Evolutionary conservation across 1,284 basidiomycete genomes (phyloP).

Genomic region (Polyporus tsugae): DNA sequence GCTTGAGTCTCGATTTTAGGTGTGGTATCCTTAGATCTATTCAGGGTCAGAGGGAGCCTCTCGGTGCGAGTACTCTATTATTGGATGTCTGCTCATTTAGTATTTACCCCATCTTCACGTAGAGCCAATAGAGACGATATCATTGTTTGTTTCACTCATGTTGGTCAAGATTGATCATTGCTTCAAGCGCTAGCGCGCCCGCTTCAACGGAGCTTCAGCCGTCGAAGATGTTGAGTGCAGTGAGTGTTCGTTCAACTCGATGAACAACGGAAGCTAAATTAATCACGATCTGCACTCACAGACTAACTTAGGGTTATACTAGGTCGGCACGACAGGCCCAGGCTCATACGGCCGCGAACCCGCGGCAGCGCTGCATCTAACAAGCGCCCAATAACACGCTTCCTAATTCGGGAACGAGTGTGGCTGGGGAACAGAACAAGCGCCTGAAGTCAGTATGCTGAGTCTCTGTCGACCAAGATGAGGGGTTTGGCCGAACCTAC

Average conservation of each 20-base stretch:
- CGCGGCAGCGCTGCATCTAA: too few relatives aligned
- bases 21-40: neutral
- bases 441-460: too few relatives aligned
- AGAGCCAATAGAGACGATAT: neutral
- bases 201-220: too few relatives aligned
- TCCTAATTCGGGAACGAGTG: too few relatives aligned
- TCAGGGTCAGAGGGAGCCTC: neutral
- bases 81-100: neutral
- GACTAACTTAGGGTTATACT: too few relatives aligned
- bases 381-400: too few relatives aligned
- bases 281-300: neutral
- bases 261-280: neutral
- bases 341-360: too few relatives aligned
- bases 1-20: neutral
- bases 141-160: neutral
- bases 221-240: neutral
- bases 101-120: neutral
- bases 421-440: too few relatives aligned
- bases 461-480: too few relatives aligned
- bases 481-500: too few relatives aligned
- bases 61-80: neutral
- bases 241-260: neutral
- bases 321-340: too few relatives aligned
- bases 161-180: neutral
- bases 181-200: too few relatives aligned